These are phyloP conservation scores for Metschnikowia noctiluminum DNA, from an alignment of 805 yeast genomes.

Conservation along the genomic window DNA sequence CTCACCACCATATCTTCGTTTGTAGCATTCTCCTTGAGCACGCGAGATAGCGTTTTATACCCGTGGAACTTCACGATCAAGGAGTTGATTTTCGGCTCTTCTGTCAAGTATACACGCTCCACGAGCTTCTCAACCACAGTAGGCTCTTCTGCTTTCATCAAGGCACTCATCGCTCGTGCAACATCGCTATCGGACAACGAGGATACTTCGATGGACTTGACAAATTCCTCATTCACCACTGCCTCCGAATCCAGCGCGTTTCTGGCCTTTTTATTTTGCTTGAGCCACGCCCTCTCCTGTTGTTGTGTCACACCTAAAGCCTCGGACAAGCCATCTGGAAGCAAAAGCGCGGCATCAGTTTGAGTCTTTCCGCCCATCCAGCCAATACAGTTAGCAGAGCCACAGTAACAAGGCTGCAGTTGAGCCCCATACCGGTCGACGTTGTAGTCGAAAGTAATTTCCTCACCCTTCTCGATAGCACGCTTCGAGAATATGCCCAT, in stretches of 20 bases:
- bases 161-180: slow-evolving; percentile 73
- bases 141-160: slow-evolving; percentile 72
- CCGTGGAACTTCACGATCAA: slow-evolving; percentile 81
- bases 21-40: slow-evolving; percentile 40
- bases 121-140: slow-evolving; percentile 64
- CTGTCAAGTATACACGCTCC: slow-evolving; percentile 58
- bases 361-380: slow-evolving; percentile 96
- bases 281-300: slow-evolving; percentile 71
- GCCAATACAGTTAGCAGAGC: slow-evolving; percentile 87
- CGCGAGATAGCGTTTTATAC: slow-evolving; percentile 67
- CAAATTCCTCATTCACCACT: slow-evolving; percentile 61
- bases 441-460: slow-evolving; percentile 86
- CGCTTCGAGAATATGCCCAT: slow-evolving; percentile 95
- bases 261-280: slow-evolving; percentile 49
- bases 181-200: slow-evolving; percentile 59
- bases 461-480: slow-evolving; percentile 72
- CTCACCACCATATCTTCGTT: slow-evolving; percentile 41
- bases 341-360: slow-evolving; percentile 80
- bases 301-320: slow-evolving; percentile 74
- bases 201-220: slow-evolving; percentile 51
- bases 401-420: slow-evolving; percentile 93
- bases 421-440: slow-evolving; percentile 96
- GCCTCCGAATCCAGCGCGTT: slow-evolving; percentile 51
- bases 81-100: slow-evolving; percentile 48
- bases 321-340: slow-evolving; percentile 80